These are phyloP conservation scores for sweet orange (Citrus sinensis) DNA, from an alignment of 345 rosid species.

Conservation along the genomic window DNA sequence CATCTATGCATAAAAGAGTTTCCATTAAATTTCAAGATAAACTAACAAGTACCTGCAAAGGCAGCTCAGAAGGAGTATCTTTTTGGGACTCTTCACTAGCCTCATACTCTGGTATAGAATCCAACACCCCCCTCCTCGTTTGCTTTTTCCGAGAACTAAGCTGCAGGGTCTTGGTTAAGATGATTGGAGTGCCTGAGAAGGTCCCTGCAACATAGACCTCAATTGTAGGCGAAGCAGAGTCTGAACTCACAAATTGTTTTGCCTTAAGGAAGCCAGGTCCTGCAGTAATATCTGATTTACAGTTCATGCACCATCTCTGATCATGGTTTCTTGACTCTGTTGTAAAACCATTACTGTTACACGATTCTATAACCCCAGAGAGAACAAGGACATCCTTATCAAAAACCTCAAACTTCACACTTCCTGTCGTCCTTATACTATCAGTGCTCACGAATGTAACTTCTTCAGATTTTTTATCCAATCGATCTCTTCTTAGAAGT, in stretches of 20 bases:
- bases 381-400: constrained; percentile 55
- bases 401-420: constrained; percentile 71
- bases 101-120: constrained; percentile 75
- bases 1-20: neutral
- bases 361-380: constrained; percentile 63
- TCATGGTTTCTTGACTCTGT: constrained; percentile 39
- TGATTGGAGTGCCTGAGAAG: constrained; percentile 70
- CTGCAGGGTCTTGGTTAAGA: constrained; percentile 72
- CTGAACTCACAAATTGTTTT: constrained; percentile 41
- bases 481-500: constrained; percentile 73
- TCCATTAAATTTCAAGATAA: neutral
- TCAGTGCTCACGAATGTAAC: constrained; percentile 84
- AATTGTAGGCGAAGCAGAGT: constrained; percentile 46
- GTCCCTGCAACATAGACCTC: constrained; percentile 89
- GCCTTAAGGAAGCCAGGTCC: constrained; percentile 57
- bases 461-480: constrained; percentile 71
- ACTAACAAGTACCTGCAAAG: constrained; percentile 49
- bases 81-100: constrained; percentile 43
- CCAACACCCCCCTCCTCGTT: constrained; percentile 50
- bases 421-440: constrained; percentile 64
- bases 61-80: constrained; percentile 30
- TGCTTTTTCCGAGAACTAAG: constrained; percentile 64
- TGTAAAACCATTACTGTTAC: constrained; percentile 34
- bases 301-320: constrained; percentile 67
- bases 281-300: constrained; percentile 45